phyloP scores from a whole-genome alignment of 371 early-diverging fungal species.

The Capillidium rhysosporum region DNA sequence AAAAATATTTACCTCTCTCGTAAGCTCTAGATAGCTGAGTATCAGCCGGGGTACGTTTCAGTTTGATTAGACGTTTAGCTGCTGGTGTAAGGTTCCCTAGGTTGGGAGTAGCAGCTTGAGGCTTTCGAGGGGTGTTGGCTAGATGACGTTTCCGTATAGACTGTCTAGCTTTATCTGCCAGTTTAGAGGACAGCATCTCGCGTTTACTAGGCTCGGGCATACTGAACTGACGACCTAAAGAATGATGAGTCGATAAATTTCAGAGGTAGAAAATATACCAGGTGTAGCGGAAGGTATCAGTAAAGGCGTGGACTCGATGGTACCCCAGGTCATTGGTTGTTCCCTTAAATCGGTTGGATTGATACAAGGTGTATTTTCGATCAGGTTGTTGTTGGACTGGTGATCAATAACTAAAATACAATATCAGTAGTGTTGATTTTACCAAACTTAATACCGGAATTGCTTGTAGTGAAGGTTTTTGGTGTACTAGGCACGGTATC shows the following conservation, averaged over 20 bases:
- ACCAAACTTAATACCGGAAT: not conserved
- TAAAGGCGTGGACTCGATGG: constrained; percentile 43
- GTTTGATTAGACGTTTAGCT: too few relatives aligned
- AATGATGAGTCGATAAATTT: not conserved
- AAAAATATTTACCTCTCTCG: too few relatives aligned
- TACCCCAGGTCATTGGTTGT: constrained; percentile 64
- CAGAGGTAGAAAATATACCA: not conserved
- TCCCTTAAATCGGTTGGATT: constrained; percentile 34
- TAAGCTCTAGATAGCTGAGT: too few relatives aligned
- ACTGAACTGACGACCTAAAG: not conserved
- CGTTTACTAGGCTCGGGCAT: not conserved
- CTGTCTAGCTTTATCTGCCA: not conserved
- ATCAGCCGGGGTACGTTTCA: too few relatives aligned
- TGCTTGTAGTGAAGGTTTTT: not conserved
- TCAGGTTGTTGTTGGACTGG: constrained; percentile 23
- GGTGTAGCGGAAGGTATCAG: constrained; percentile 13
- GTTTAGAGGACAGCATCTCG: not conserved
- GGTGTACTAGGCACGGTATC: not conserved
- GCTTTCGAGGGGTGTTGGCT: too few relatives aligned
- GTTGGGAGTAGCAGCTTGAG: too few relatives aligned
- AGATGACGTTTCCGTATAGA: too few relatives aligned
- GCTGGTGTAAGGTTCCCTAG: too few relatives aligned
- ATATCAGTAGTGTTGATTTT: too few relatives aligned
- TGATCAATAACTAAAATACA: too few relatives aligned
- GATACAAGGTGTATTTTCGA: constrained; percentile 42